Evolutionary conservation across 1,284 basidiomycete species (phyloP), one percentile per base, ranked within the genome.

Genomic region (Ceratobasidium sp.): DNA sequence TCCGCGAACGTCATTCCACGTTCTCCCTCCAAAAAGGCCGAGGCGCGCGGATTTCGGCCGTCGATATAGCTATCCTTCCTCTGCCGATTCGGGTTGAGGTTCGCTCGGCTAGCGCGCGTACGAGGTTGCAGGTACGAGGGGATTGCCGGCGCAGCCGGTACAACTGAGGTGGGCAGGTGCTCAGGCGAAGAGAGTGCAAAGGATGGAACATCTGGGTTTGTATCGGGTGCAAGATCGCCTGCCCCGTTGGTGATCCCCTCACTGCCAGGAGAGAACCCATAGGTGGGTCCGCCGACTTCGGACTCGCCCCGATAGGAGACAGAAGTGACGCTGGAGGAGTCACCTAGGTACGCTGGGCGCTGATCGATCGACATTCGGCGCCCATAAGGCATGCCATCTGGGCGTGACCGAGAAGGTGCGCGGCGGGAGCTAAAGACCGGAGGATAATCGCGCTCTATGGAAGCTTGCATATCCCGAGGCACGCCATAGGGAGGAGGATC

Each of bases 171-270:
- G 10, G 65, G 65, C 34, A 41, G 53, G 16, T 69, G 65, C 39
- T 55, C 65, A 69, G 65, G 65, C n/a, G 65, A 50, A 30, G 65
- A 4, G 6, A 69, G 65, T 26, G 53, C 16, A 46, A 69, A 69
- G 18, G 65, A 52, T 41, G 65, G 65, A 18, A 69, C 32, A 28
- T 69, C 53, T 53, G 65, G 65, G 23, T 57, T 34, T 21, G 53
- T 57, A 57, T 69, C 65, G 39, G 65, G 65, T n/a, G 53, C 65
- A 43, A 69, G 53, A 69, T 69, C 65, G 36, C 65, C 65, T 69
- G 65, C 65, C 53, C 65, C 65, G 52, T 69, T n/a, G n/a, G 41
- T 30, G n/a, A 69, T 28, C 1, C 16, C 65, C 41, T 69, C 52
- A 14, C 18, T 34, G 18, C 21, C 39, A 30, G 65, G 65, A 8